Base-by-base conservation (phyloP, 768 basidiomycete genomes). In the Pleurotus tuoliensis region DNA sequence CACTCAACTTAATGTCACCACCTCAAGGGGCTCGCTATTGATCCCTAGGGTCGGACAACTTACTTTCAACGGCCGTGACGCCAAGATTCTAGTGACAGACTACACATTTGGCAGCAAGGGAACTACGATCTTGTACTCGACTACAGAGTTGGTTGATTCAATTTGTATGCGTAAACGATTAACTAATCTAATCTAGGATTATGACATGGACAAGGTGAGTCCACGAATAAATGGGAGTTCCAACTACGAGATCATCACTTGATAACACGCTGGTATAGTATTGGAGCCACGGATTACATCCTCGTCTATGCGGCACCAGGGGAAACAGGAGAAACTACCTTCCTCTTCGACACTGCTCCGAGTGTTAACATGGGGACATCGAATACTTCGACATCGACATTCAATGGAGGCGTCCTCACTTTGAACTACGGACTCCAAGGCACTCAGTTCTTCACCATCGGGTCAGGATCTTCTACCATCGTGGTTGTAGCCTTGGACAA, bases 191-290 rank as follows among this genome's bases (percentile, higher is more conserved):
- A 18, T 34, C 18, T 50, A 81, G 80, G 56, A 74, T 82, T 46
- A 74, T 79, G 75, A 80, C 80, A 11, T 81, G 79, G 79, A 75
- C 77, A n/a, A 80, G 78, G 79, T 75, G 55, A 62, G 76, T 60
- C 1, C 20, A n/a, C n/a, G 41, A 27, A 8, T 34, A 18, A n/a
- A 18, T 34, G 11, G 30, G 11, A 34, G 11, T 8, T 34, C 2
- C 11, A 34, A 11, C 11, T 7, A 9, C 8, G 9, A 30, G 9
- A 6, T 30, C 27, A 30, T 9, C 30, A 34, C 8, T 11, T 8
- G 30, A 7, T 11, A 34, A 34, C 30, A 8, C 8, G 16, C 22
- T 47, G 13, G 5, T 47, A 12, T 52, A 80, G 78, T 1, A 73
- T 81, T 44, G 78, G 67, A 41, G 58, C 51, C 3, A 69, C 63